phyloP scores from a whole-genome alignment of 768 basidiomycete species.

The Pisolithus sp. region DNA sequence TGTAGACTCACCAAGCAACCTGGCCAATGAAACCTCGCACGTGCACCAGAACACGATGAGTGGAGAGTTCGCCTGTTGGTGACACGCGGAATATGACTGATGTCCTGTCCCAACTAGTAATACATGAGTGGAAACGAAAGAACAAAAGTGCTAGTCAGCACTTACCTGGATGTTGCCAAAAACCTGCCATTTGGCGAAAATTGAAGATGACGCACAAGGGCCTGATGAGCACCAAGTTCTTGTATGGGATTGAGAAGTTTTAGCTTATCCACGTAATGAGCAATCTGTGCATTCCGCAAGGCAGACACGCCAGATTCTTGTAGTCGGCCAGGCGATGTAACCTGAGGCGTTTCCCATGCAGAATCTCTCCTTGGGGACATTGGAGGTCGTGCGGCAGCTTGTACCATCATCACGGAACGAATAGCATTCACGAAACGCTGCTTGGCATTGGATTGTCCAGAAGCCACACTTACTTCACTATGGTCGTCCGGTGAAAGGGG shows the following conservation, averaged over 20 bases:
- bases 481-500: conserved; percentile 22
- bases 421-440: conserved; percentile 38
- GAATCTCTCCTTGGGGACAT: conserved; percentile 27
- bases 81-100: conserved; percentile 45
- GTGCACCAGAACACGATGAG: conserved; percentile 45
- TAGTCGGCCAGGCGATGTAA: conserved; percentile 26
- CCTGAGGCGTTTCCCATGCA: conserved; percentile 23
- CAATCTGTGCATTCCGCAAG: conserved; percentile 35
- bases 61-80: conserved; percentile 32
- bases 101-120: conserved; percentile 42
- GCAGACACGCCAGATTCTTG: conserved; percentile 30
- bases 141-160: conserved; percentile 1
- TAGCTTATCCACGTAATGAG: conserved; percentile 36
- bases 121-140: conserved; percentile 4
- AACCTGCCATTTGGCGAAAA: conserved; percentile 51
- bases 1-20: conserved; percentile 39
- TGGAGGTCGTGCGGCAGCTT: conserved; percentile 23
- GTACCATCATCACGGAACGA: conserved; percentile 42
- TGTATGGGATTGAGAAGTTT: conserved; percentile 35
- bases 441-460: conserved; percentile 24
- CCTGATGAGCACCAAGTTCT: conserved; percentile 39
- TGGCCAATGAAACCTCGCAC: conserved; percentile 49
- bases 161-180: conserved; percentile 47
- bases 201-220: conserved; percentile 47
- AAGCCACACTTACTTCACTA: conserved; percentile 21